These are phyloP conservation scores for Malus orientalis DNA, from an alignment of 306 rosid species.

Conservation along the genomic window DNA sequence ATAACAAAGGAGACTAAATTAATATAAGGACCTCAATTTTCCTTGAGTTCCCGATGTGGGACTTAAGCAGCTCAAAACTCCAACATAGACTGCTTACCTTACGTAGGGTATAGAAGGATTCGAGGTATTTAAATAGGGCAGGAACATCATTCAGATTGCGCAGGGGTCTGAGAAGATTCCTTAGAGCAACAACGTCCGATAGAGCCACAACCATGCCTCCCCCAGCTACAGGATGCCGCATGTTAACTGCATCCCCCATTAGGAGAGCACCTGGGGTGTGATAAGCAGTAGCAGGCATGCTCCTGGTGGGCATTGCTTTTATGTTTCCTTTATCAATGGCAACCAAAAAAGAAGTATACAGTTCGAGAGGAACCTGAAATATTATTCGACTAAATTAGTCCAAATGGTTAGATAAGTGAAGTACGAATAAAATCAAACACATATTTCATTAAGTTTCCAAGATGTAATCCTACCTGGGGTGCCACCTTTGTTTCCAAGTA, in stretches of 20 bases:
- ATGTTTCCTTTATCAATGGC: slow-evolving; percentile 16
- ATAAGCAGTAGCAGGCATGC: slow-evolving; percentile 14
- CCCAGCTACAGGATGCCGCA: slow-evolving; percentile 16
- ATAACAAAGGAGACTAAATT: no score
- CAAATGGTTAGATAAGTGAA: not conserved
- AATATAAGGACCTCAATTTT: no score
- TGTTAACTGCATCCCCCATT: slow-evolving; percentile 27
- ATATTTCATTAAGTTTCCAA: not conserved
- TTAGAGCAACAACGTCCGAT: slow-evolving; percentile 26
- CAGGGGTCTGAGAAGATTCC: slow-evolving; percentile 43
- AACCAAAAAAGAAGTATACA: slow-evolving; percentile 7
- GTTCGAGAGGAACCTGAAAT: slow-evolving; percentile 18
- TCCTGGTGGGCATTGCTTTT: slow-evolving; percentile 12
- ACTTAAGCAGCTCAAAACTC: no score
- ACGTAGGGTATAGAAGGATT: slow-evolving; percentile 44
- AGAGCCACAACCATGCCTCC: slow-evolving; percentile 39
- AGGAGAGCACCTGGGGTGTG: slow-evolving; percentile 18
- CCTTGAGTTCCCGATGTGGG: no score
- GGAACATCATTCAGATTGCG: slow-evolving; percentile 34
- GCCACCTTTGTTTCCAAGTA: slow-evolving; percentile 59
- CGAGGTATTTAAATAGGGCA: slow-evolving; percentile 37
- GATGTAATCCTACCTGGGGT: slow-evolving; percentile 30
- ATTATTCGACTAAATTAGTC: not conserved
- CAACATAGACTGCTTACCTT: slow-evolving; percentile 20
- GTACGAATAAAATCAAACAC: no score